Evolutionary conservation across 1,284 basidiomycete genomes (phyloP), one percentile per base, ranked within the genome.

Genomic region (Cutaneotrichosporon cutaneum): DNA sequence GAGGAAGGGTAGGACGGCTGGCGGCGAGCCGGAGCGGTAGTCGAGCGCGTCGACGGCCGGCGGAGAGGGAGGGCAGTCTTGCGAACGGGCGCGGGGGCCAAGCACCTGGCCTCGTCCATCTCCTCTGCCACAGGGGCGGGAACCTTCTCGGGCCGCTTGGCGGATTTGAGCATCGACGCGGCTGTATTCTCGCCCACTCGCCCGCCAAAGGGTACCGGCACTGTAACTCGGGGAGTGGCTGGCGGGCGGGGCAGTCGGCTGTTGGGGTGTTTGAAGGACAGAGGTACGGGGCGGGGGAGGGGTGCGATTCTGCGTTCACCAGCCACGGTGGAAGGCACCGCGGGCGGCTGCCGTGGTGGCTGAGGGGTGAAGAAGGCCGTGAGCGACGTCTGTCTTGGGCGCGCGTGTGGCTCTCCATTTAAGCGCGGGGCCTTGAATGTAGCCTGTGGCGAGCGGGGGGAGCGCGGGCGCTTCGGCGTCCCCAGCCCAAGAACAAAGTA

Each of bases 1-100:
- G 69, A 70, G 4, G 76, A 71, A 0, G 77, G 77, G 52, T 77
- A 79, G 1, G 75, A 75, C 1, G 75, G 71, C 66, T 72, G 70
- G 10, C 72, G 63, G 24, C 59, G 67, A 6, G 56, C 27, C 18
- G 57, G 39, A 13, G 36, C 30, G 4, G 21, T 56, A 10, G 53
- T 18, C 0, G 63, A 56, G 33, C 56, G 59, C 5, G 59, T 48
- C 16, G 60, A 54, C 1, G 60, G 60, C 2, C 63, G 54, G 11
- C 60, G 60, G 3, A 53, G 27, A 0, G 63, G 55, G 1, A 65
- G 47, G 8, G 36, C 24, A 2, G 61, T 42, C 24, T 35, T 18
- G 18, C 8, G 33, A 47, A 9, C 30, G 4, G 32, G n/a, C 30
- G 16, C 53, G 14, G 53, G 36, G 4, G 16, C 35, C 14, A 52